These are phyloP conservation scores for Penicillium janthinellum DNA, from an alignment of 2,329 filamentous ascomycete genomes.

Conservation along the genomic window DNA sequence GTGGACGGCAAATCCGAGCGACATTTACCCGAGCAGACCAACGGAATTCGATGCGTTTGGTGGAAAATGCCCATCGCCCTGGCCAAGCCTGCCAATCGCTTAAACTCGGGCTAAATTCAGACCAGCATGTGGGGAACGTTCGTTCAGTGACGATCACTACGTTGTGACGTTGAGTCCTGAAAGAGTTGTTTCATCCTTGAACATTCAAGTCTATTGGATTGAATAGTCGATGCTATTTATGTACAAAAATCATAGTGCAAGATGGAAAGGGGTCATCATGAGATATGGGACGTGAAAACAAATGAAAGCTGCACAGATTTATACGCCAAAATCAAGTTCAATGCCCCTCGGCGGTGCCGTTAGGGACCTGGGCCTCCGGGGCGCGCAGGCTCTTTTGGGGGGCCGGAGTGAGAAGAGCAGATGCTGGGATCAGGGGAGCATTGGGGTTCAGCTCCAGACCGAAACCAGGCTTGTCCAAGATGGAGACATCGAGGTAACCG, in stretches of 20 bases:
- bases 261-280: conserved; percentile 4
- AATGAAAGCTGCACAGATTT: conserved; percentile 7
- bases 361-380: conserved; percentile 30
- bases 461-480: conserved; percentile 87
- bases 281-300: conserved; percentile 5
- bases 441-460: conserved; percentile 83
- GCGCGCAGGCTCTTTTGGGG: conserved; percentile 51
- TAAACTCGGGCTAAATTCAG: neutral
- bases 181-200: neutral
- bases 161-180: neutral
- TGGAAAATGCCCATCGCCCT: neutral
- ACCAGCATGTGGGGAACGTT: neutral
- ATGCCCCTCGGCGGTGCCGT: conserved; percentile 21
- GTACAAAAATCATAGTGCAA: conserved; percentile 21
- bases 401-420: conserved; percentile 69
- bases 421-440: conserved; percentile 76
- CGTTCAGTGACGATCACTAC: neutral
- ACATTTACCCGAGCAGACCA: neutral
- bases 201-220: conserved; percentile 18
- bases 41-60: neutral
- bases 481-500: conserved; percentile 76
- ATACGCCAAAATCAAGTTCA: conserved; percentile 2
- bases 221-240: conserved; percentile 20
- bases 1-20: conserved; percentile 2
- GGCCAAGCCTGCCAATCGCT: neutral